Percentiles rank a stretch among this genome's conserved stretches.
phyloP scores from a whole-genome alignment of 768 basidiomycete species.

The Dacryopinax primogenitus region DNA sequence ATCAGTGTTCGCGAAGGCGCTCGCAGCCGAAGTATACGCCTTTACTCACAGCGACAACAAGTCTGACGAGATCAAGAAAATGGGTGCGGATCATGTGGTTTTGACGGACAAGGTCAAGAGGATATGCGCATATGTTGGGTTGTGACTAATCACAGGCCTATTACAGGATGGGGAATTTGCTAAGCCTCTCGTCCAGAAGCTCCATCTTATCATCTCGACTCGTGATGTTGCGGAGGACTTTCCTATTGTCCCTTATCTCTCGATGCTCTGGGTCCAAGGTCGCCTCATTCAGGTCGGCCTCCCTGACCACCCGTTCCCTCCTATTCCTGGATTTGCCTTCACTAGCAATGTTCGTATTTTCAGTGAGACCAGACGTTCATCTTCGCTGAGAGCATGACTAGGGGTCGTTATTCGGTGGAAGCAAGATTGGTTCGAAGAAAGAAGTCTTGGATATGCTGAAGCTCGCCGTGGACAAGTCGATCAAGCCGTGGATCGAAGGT shows the following conservation, averaged over 20 bases:
- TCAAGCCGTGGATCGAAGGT: conserved; percentile 36
- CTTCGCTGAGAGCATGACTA: conserved; percentile 19
- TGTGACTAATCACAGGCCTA: not conserved
- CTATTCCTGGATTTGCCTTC: conserved; percentile 30
- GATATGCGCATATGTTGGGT: not conserved
- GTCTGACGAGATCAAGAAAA: conserved; percentile 41
- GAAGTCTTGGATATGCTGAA: conserved; percentile 49
- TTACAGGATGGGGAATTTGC: conserved; percentile 13
- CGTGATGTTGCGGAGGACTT: conserved; percentile 32
- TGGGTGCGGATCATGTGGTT: conserved; percentile 46
- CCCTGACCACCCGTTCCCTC: conserved; percentile 38
- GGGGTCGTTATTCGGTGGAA: conserved; percentile 24
- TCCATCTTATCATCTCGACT: conserved; percentile 32
- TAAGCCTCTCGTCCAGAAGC: conserved; percentile 23
- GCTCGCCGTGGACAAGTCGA: conserved; percentile 41
- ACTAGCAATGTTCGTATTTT: conserved; percentile 20
- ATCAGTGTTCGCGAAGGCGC: conserved; percentile 36
- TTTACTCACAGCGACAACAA: conserved; percentile 45
- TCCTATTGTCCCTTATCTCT: conserved; percentile 42
- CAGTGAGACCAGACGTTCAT: not conserved
- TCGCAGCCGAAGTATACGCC: conserved; percentile 46
- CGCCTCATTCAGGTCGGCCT: conserved; percentile 46
- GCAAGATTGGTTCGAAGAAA: conserved; percentile 43
- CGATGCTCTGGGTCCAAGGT: conserved; percentile 41
- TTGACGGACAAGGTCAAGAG: conserved; percentile 26